Evolutionary conservation across 1,139 yeast species (phyloP).

Genomic region (Yamadazyma friedrichii): DNA sequence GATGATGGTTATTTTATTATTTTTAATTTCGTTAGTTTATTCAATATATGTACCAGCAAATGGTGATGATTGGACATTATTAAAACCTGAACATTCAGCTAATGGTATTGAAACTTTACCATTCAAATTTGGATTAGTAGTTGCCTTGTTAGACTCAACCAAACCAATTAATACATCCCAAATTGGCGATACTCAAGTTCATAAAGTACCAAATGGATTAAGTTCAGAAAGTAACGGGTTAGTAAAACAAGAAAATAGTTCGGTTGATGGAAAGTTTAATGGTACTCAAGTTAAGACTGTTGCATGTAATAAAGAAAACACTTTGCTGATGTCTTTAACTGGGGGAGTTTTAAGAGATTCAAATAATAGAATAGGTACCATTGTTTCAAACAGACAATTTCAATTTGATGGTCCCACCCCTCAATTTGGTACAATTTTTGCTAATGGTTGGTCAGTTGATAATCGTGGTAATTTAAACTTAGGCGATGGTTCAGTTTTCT

Average conservation of each 20-base stretch:
- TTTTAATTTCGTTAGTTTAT: slow-evolving; percentile 4
- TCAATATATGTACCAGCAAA: slow-evolving; percentile 29
- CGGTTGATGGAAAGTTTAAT: neutral
- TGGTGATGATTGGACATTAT: slow-evolving; percentile 35
- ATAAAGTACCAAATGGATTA: slow-evolving; percentile 15
- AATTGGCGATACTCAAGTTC: slow-evolving; percentile 34
- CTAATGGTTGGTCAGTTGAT: slow-evolving; percentile 47
- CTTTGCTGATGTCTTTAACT: slow-evolving; percentile 31
- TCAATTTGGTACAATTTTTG: slow-evolving; percentile 40
- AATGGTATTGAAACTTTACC: slow-evolving; percentile 25
- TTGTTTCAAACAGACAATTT: slow-evolving; percentile 42
- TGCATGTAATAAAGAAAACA: slow-evolving; percentile 31
- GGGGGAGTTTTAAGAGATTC: slow-evolving; percentile 38
- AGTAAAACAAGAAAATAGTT: neutral
- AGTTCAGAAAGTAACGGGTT: neutral
- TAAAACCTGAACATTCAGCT: slow-evolving; percentile 26
- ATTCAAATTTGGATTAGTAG: slow-evolving; percentile 35
- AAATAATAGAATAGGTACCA: slow-evolving; percentile 38
- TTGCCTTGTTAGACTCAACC: slow-evolving; percentile 24
- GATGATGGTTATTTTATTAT: slow-evolving; percentile 2
- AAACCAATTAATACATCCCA: slow-evolving; percentile 16
- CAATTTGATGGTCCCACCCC: slow-evolving; percentile 50
- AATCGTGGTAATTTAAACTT: slow-evolving; percentile 35
- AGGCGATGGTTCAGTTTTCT: slow-evolving; percentile 34
- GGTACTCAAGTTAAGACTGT: slow-evolving; percentile 28